Evolutionary conservation across 2,329 filamentous ascomycete species (phyloP).

Genomic region (Colletotrichum plurivorum): DNA sequence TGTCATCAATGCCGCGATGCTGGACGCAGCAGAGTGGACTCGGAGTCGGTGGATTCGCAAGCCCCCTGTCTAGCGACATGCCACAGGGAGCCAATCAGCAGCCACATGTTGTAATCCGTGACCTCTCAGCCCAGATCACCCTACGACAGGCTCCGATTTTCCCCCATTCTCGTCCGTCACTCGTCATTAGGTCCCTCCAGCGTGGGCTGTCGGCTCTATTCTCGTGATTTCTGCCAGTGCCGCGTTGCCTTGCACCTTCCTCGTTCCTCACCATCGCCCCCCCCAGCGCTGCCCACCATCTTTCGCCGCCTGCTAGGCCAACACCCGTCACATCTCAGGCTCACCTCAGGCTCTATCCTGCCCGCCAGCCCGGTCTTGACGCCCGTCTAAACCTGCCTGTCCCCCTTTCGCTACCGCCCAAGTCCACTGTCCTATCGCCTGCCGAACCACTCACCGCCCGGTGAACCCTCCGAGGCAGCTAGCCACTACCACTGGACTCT

Average conservation of each 20-base stretch:
- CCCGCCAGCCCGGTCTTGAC: neutral
- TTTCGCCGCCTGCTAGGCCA: conserved; percentile 9
- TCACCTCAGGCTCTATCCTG: conserved; percentile 11
- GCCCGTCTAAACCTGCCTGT: neutral
- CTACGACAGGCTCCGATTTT: conserved; percentile 37
- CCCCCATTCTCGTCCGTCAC: conserved; percentile 37
- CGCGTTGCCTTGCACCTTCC: conserved; percentile 22
- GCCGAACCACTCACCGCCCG: conserved; percentile 33
- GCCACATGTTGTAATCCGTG: conserved; percentile 40
- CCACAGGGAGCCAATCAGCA: conserved; percentile 30
- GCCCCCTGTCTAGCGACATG: conserved; percentile 32
- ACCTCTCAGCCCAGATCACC: conserved; percentile 40
- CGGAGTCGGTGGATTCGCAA: conserved; percentile 20
- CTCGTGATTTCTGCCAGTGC: conserved; percentile 37
- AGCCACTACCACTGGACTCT: conserved; percentile 16
- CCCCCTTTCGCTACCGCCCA: conserved; percentile 1
- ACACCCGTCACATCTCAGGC: conserved; percentile 14
- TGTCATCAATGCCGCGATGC: conserved; percentile 34
- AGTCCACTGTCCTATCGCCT: neutral
- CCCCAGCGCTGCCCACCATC: conserved; percentile 4
- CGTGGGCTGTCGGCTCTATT: conserved; percentile 28
- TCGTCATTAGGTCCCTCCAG: conserved; percentile 36
- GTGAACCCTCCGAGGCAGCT: conserved; percentile 25
- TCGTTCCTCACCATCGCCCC: conserved; percentile 25
- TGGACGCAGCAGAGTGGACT: conserved; percentile 34